These are phyloP conservation scores for Botrytis paeoniae DNA, from an alignment of 2,329 filamentous ascomycete genomes.

Conservation along the genomic window DNA sequence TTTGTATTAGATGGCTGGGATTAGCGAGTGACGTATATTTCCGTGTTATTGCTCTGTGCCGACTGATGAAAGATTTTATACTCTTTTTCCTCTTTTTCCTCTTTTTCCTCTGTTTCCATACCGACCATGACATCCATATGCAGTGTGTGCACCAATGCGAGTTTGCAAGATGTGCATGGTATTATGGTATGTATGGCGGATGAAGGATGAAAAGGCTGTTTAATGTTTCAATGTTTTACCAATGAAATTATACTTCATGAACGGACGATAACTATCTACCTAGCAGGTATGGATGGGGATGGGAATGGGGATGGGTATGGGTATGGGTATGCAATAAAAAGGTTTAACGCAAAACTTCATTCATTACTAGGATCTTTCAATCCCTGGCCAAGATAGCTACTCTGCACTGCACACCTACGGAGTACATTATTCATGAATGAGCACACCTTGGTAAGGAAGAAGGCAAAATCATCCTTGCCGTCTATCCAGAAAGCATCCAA, in stretches of 20 bases:
- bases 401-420: too few relatives aligned
- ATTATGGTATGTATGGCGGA: neutral
- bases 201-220: too few relatives aligned
- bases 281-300: too few relatives aligned
- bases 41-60: neutral
- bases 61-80: neutral
- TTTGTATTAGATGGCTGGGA: neutral
- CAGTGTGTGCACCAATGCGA: neutral
- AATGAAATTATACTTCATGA: neutral
- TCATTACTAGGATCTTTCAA: neutral
- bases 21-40: conserved; percentile 3
- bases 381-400: too few relatives aligned
- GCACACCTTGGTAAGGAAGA: neutral
- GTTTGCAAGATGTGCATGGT: neutral
- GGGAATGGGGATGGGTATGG: too few relatives aligned
- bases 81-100: too few relatives aligned
- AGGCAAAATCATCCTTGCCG: neutral
- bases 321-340: too few relatives aligned
- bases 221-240: too few relatives aligned
- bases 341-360: too few relatives aligned
- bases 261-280: neutral
- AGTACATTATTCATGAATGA: neutral
- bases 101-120: too few relatives aligned
- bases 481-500: neutral
- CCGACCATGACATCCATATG: neutral